Base-by-base conservation (phyloP, 2,329 filamentous ascomycete genomes). In the Cryphonectria japonica region DNA sequence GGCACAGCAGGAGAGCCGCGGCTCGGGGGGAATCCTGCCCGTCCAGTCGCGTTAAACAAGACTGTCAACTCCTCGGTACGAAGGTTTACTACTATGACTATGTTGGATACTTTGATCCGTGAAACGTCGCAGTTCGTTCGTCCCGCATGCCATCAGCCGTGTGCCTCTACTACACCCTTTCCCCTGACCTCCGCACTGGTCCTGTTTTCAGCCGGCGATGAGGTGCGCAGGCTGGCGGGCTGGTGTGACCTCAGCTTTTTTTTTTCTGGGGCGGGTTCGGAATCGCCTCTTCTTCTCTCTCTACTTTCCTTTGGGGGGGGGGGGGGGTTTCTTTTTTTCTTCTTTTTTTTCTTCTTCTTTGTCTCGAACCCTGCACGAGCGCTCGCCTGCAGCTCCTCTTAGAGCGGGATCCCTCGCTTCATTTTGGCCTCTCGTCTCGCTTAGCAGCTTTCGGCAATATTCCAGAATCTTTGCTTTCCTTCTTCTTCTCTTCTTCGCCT, bases 391-490 rank as follows among this genome's bases (percentile, higher is more conserved):
- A n/a, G 37, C 41, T n/a, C 39, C 37, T 26, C 59, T 39, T 50
- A 39, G 26, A 46, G 37, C 66, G 59, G 59, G 54, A 59, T 59
- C 63, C 26, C 54, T 29, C 46, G 57, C 46, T 68, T 72, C 68
- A 70, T 72, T 66, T 69, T 71, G 69, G 63, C 64, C 59, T 54
- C 46, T 66, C 57, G 39, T 68, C 69, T 72, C 71, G 71, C 71
- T 71, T 72, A 69, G 29, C 54, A 67, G 37, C 26, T 71, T 70
- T 68, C 52, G 69, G 71, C 39, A 72, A 72, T 71, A 66, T 72
- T 72, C 71, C 69, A 72, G 71, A 72, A 72, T 68, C 61, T 71
- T 68, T 68, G 43, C 34, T 43, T 50, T 65, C 29, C 50, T 8
- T 16, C 43, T 43, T 46, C 41, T 43, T 16, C 19, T 7, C 46